Percentiles rank a stretch among this genome's conserved stretches.
These are phyloP conservation scores for Aspergillus udagawae DNA, from an alignment of 2,329 filamentous ascomycete species.

Conservation along the genomic window DNA sequence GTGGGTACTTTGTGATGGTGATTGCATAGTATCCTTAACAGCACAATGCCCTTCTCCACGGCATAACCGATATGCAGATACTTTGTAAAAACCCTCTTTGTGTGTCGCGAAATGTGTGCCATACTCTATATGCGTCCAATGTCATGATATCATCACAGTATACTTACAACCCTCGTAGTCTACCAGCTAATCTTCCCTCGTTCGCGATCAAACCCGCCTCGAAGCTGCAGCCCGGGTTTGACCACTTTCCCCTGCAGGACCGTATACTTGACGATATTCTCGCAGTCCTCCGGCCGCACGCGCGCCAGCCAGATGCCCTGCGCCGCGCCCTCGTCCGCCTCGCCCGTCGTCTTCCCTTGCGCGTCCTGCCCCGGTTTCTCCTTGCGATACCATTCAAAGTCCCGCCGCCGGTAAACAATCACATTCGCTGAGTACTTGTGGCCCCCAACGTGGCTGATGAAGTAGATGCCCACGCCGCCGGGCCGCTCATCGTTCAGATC, in stretches of 20 bases:
- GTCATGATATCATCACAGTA: neutral
- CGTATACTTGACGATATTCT: conserved; percentile 86
- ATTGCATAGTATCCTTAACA: too few species aligned
- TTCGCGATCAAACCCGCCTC: conserved; percentile 83
- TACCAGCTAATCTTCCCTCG: conserved; percentile 85
- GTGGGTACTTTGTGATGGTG: too few species aligned
- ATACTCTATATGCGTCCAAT: neutral
- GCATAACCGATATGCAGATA: neutral
- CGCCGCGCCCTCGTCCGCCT: conserved; percentile 57
- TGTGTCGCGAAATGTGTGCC: neutral
- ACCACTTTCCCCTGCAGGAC: conserved; percentile 90
- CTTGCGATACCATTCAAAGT: conserved; percentile 34
- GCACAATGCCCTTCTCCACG: too few species aligned
- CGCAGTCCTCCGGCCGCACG: conserved; percentile 81
- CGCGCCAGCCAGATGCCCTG: conserved; percentile 93
- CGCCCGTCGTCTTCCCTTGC: conserved; percentile 24
- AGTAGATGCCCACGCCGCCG: conserved; percentile 91
- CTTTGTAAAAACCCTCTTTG: neutral
- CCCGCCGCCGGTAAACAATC: conserved; percentile 73
- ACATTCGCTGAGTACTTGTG: conserved; percentile 97
- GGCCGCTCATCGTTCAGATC: conserved; percentile 85
- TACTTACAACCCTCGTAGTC: neutral
- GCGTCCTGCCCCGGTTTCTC: conserved; percentile 19
- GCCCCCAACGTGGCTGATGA: conserved; percentile 92
- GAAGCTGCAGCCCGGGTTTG: conserved; percentile 78